phyloP scores from a whole-genome alignment of 1,284 basidiomycete genomes.

The Ceratobasidium sp. region DNA sequence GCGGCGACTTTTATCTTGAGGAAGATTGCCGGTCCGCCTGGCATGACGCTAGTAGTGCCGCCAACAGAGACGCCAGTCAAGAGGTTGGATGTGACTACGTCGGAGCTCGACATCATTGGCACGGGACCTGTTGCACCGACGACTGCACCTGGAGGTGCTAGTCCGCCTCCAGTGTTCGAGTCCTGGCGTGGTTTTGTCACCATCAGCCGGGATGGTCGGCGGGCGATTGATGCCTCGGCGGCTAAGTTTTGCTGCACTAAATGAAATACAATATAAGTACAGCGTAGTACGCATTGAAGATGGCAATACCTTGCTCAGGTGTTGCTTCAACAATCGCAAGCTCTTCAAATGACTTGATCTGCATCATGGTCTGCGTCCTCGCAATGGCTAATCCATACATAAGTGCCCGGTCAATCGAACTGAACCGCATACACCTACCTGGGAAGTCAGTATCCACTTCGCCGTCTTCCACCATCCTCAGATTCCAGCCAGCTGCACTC shows the following conservation, averaged over 20 bases:
- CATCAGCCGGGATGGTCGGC: conserved; percentile 76
- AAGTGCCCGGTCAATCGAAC: not conserved
- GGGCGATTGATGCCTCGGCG: conserved; percentile 78
- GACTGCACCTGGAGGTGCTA: conserved; percentile 52
- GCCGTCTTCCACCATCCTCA: conserved; percentile 96
- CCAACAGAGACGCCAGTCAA: conserved; percentile 65
- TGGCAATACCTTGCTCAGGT: conserved; percentile 73
- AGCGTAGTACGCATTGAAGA: not conserved
- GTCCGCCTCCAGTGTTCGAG: conserved; percentile 48
- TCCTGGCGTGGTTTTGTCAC: conserved; percentile 60
- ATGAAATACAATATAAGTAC: not conserved
- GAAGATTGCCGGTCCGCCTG: conserved; percentile 75
- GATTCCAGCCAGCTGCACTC: conserved; percentile 89
- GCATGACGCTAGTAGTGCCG: conserved; percentile 60
- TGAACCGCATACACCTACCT: conserved; percentile 59
- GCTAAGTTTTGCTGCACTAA: conserved; percentile 85
- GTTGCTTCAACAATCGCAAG: conserved; percentile 85
- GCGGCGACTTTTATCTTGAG: conserved; percentile 81
- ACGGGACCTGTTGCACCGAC: conserved; percentile 52
- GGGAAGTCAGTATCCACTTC: conserved; percentile 99
- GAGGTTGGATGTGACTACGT: conserved; percentile 59
- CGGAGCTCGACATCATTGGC: conserved; percentile 53
- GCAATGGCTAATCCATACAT: conserved; percentile 78
- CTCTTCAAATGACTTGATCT: conserved; percentile 86
- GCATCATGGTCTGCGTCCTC: conserved; percentile 82